phyloP scores from a whole-genome alignment of 2,329 filamentous ascomycete species.

The Exophiala sideris region DNA sequence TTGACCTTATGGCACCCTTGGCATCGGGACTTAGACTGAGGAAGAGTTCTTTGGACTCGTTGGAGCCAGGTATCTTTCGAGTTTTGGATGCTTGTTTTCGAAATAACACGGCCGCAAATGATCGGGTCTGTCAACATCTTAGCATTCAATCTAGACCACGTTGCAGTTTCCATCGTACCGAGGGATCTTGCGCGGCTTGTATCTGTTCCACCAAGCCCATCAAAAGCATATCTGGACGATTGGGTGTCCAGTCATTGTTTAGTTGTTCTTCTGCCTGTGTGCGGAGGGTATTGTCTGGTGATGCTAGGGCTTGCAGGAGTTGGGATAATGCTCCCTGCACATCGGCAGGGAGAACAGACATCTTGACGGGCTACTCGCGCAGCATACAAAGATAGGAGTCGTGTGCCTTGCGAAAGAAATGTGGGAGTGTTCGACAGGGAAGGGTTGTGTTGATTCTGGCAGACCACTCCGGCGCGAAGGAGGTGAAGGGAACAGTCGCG shows the following conservation, averaged over 20 bases:
- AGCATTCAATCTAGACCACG: slow-evolving; percentile 15
- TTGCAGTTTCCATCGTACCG: slow-evolving; percentile 52
- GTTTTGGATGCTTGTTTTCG: slow-evolving; percentile 88
- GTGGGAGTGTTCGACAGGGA: slow-evolving; percentile 1
- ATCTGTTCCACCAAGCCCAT: slow-evolving; percentile 95
- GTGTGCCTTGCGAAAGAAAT: neutral
- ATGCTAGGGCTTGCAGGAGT: slow-evolving; percentile 84
- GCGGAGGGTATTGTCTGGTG: slow-evolving; percentile 80
- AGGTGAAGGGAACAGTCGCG: too few relatives aligned
- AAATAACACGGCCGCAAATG: slow-evolving; percentile 91
- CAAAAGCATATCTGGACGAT: slow-evolving; percentile 79
- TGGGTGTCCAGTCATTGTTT: slow-evolving; percentile 81
- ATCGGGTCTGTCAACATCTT: slow-evolving; percentile 63
- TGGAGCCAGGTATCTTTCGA: slow-evolving; percentile 66
- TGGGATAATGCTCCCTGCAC: slow-evolving; percentile 79
- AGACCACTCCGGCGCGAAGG: too few relatives aligned
- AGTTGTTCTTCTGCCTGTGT: slow-evolving; percentile 86
- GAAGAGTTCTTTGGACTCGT: slow-evolving; percentile 78
- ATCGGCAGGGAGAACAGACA: slow-evolving; percentile 84
- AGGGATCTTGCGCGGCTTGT: slow-evolving; percentile 68
- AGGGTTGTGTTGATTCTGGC: neutral
- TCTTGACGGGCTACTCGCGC: slow-evolving; percentile 38
- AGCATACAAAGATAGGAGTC: slow-evolving; percentile 8
- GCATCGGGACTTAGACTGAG: slow-evolving; percentile 72
- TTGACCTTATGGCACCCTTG: slow-evolving; percentile 74